Percentiles rank a stretch among this genome's conserved stretches.
Evolutionary conservation across 257 asterid species (phyloP).

Genomic region (Nicotiana undulata): DNA sequence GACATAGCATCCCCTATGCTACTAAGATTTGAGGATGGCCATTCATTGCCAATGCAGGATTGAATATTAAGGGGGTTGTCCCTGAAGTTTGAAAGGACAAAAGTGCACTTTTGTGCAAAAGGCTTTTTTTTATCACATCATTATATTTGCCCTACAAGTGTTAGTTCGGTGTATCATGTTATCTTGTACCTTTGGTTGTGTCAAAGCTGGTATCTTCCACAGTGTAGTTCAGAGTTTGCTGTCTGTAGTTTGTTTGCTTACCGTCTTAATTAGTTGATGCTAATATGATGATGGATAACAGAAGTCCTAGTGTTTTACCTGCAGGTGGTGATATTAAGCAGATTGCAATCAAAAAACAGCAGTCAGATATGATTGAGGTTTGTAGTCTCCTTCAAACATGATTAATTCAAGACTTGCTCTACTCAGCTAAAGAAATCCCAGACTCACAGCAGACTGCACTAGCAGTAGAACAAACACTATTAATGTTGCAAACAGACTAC

Average conservation of each 20-base stretch:
- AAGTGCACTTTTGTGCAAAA: conserved; percentile 68
- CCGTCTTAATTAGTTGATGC: neutral
- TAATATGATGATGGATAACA: conserved; percentile 20
- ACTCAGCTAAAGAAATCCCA: neutral
- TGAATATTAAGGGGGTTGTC: conserved; percentile 95
- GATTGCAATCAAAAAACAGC: conserved; percentile 53
- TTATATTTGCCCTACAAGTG: conserved; percentile 16
- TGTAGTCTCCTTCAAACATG: conserved; percentile 16
- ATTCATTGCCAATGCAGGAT: conserved; percentile 67
- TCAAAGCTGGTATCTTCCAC: neutral
- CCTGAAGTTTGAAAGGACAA: conserved; percentile 82
- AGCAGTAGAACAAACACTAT: neutral
- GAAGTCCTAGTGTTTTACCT: conserved; percentile 38
- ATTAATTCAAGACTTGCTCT: neutral
- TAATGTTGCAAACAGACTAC: neutral
- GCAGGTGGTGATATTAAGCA: conserved; percentile 88
- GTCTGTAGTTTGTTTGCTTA: neutral
- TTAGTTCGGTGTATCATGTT: neutral
- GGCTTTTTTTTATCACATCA: conserved; percentile 31
- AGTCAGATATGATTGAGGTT: conserved; percentile 72
- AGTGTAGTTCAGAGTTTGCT: conserved; percentile 1
- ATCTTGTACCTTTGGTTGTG: neutral
- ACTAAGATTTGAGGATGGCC: conserved; percentile 40
- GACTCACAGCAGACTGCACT: neutral
- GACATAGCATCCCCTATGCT: neutral